These are phyloP conservation scores for Hortiboletus flavorubellus DNA, from an alignment of 768 basidiomycete genomes.

Conservation along the genomic window DNA sequence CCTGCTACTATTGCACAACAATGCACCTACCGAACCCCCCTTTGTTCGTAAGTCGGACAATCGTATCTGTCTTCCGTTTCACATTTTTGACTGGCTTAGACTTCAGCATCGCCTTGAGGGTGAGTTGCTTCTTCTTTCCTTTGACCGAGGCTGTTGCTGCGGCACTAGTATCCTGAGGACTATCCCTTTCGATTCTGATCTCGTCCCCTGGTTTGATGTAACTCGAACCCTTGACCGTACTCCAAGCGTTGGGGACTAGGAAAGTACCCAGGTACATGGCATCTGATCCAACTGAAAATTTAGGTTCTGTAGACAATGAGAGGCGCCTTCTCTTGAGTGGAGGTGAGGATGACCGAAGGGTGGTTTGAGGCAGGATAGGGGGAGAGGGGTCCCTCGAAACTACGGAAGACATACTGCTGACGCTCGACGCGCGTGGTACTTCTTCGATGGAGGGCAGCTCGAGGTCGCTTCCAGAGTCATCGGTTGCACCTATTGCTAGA, in stretches of 20 bases:
- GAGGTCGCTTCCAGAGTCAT: constrained; percentile 31
- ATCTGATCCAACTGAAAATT: constrained; percentile 19
- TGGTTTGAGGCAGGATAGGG: constrained; percentile 10
- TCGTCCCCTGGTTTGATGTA: constrained; percentile 66
- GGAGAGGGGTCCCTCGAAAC: constrained; percentile 29
- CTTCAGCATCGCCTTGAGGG: constrained; percentile 65
- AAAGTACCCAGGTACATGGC: constrained; percentile 63
- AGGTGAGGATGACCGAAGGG: constrained; percentile 21
- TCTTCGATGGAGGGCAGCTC: constrained; percentile 34
- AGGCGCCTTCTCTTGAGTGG: constrained; percentile 55
- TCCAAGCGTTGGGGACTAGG: constrained; percentile 72
- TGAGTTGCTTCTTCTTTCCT: constrained; percentile 58
- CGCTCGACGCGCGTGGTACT: constrained; percentile 38
- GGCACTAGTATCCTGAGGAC: constrained; percentile 29
- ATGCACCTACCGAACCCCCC: constrained; percentile 58
- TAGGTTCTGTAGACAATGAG: constrained; percentile 26
- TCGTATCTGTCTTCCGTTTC: constrained; percentile 56
- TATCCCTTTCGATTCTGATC: constrained; percentile 56
- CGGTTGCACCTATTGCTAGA: constrained; percentile 35
- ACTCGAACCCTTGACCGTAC: constrained; percentile 68
- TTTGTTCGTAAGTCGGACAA: constrained; percentile 63
- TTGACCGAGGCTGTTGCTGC: constrained; percentile 28
- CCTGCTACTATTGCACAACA: not conserved
- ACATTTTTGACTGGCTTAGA: constrained; percentile 42
- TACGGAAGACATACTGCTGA: constrained; percentile 37